These are phyloP conservation scores for Diplodia scrobiculata DNA, from an alignment of 2,329 filamentous ascomycete genomes.

Conservation along the genomic window DNA sequence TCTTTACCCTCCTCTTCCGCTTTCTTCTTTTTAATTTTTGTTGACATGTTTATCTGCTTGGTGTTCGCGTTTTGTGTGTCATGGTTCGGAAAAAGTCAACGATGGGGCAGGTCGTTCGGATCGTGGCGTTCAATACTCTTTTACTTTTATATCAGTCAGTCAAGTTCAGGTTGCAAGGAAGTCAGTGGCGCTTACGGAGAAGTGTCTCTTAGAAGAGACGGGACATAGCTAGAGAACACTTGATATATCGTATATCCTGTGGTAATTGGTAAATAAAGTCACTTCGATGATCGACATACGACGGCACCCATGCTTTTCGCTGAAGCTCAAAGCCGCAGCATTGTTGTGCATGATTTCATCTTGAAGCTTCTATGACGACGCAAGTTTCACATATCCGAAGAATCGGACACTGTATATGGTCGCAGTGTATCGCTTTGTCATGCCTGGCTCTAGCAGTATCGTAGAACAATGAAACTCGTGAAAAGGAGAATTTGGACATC, in stretches of 20 bases:
- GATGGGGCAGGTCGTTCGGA: background rate
- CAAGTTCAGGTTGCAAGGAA: background rate
- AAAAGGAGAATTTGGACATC: background rate
- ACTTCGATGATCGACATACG: background rate
- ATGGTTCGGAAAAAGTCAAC: background rate
- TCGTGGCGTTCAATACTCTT: background rate
- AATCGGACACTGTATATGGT: background rate
- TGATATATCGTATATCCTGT: too few relatives aligned
- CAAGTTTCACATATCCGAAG: background rate
- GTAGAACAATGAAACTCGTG: background rate
- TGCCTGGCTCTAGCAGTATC: background rate
- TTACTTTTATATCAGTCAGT: background rate
- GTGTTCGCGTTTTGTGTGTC: background rate
- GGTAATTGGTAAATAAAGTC: background rate
- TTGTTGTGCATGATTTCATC: background rate
- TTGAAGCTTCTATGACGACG: background rate
- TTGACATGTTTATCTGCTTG: background rate
- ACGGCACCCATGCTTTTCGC: background rate
- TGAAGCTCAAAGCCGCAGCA: background rate
- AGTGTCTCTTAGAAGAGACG: background rate
- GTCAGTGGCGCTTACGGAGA: background rate
- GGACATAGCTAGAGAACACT: too few relatives aligned
- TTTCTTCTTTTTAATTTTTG: background rate
- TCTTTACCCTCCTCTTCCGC: too few relatives aligned
- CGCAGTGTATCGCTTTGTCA: conserved; percentile 25